These are phyloP conservation scores for Globisporangium ultimum DNA, from an alignment of 352 stramenopile genomes.

Conservation along the genomic window DNA sequence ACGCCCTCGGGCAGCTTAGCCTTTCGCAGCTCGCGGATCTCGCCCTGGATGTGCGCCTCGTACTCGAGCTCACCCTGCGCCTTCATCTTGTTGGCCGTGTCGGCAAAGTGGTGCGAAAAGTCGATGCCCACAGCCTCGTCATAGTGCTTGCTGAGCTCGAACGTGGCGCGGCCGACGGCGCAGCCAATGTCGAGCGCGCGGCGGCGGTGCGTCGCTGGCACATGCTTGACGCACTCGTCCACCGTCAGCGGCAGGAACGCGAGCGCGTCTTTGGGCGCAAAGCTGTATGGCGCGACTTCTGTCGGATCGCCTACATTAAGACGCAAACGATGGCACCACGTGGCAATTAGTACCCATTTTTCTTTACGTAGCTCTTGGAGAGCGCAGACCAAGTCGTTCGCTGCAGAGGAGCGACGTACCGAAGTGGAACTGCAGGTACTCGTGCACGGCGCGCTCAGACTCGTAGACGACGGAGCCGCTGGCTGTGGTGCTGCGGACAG, in stretches of 20 bases:
- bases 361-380: too few species aligned
- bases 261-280: conserved; percentile 76
- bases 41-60: conserved; percentile 85
- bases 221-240: conserved; percentile 61
- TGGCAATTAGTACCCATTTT: too few species aligned
- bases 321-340: too few species aligned
- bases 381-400: background rate
- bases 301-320: conserved; percentile 42
- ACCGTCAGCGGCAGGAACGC: conserved; percentile 86
- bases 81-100: conserved; percentile 87
- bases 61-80: conserved; percentile 74
- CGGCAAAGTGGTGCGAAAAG: conserved; percentile 90
- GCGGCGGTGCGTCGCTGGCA: conserved; percentile 43
- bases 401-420: conserved; percentile 31
- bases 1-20: conserved; percentile 62
- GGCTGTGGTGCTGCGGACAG: conserved; percentile 85
- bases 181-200: conserved; percentile 94
- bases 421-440: conserved; percentile 92
- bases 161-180: conserved; percentile 91
- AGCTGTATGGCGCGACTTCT: conserved; percentile 64
- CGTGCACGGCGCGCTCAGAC: conserved; percentile 79
- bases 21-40: conserved; percentile 61
- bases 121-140: conserved; percentile 90
- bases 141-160: conserved; percentile 92
- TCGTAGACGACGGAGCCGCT: conserved; percentile 88